Percentiles rank a stretch among this genome's conserved stretches.
Evolutionary conservation across 306 rosid genomes (phyloP).

Genomic region (Elaeagnus macrophylla): DNA sequence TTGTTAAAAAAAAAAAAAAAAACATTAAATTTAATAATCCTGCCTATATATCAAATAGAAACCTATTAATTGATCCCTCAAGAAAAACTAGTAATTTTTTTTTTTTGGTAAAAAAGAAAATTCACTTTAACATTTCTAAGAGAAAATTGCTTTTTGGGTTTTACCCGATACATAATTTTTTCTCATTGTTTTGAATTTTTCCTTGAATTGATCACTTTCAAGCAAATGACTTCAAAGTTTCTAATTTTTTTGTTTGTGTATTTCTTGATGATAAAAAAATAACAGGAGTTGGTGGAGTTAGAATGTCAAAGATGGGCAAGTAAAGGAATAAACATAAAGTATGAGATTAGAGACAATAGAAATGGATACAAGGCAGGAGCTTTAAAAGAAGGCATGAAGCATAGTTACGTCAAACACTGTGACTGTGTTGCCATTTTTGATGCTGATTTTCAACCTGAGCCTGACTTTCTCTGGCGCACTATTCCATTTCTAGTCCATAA

Average conservation of each 20-base stretch:
- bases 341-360: constrained; percentile 75
- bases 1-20: not conserved
- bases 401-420: constrained; percentile 65
- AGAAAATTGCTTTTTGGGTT: not conserved
- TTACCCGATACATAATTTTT: not conserved
- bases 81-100: not conserved
- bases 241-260: not conserved
- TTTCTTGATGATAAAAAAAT: not conserved
- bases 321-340: constrained; percentile 79
- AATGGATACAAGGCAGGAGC: constrained; percentile 94
- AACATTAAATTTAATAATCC: too few relatives aligned
- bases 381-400: constrained; percentile 86
- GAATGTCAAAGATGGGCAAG: constrained; percentile 79
- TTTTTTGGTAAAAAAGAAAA: not conserved
- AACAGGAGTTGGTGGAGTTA: constrained; percentile 56
- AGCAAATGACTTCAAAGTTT: too few relatives aligned
- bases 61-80: not conserved
- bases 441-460: constrained; percentile 92
- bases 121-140: not conserved
- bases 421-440: constrained; percentile 82
- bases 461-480: constrained; percentile 65
- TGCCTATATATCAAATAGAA: too few relatives aligned
- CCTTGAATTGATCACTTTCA: too few relatives aligned
- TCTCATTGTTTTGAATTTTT: not conserved
- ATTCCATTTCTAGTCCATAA: constrained; percentile 63